Conservation (phyloP, 192 early-diverging fungal species). For the Coemansia sp. region DNA sequence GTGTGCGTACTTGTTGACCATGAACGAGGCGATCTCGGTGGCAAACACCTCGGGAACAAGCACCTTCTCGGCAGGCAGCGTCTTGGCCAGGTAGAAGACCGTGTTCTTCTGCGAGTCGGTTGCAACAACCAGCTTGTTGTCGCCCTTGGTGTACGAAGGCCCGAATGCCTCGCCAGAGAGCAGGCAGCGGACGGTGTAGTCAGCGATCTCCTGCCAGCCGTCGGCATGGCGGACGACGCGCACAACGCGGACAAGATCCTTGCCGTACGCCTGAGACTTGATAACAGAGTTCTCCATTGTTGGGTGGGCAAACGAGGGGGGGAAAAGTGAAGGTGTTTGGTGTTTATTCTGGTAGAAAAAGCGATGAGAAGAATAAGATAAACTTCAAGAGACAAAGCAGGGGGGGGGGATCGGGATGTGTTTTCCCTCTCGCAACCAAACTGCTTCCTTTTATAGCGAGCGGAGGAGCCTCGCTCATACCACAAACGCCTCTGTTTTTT, state of each 20-base stretch:
- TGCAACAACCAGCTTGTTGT: slow-evolving; percentile 74
- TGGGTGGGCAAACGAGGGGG: background rate
- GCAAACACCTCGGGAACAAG: slow-evolving; percentile 76
- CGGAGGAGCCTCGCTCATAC: no score
- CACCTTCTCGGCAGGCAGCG: slow-evolving; percentile 60
- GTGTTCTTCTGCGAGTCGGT: slow-evolving; percentile 84
- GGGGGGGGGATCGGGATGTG: background rate
- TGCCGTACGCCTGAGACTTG: slow-evolving; percentile 71
- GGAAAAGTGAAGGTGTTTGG: no score
- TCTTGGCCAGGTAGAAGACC: slow-evolving; percentile 75
- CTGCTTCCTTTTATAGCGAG: background rate
- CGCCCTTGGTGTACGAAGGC: slow-evolving; percentile 74
- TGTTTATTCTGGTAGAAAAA: background rate
- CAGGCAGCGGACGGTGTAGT: slow-evolving; percentile 66
- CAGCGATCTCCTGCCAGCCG: slow-evolving; percentile 67
- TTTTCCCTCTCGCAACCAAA: background rate
- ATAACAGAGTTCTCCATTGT: slow-evolving; percentile 56
- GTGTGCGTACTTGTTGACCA: slow-evolving; percentile 74
- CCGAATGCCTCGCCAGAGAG: slow-evolving; percentile 63
- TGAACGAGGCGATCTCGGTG: slow-evolving; percentile 66
- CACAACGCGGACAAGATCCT: slow-evolving; percentile 73
- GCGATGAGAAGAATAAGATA: background rate
- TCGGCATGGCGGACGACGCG: slow-evolving; percentile 66
- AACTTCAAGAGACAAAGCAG: background rate
- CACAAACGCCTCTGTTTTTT: no score